A percentile compares a stretch with the other conserved stretches of the same genome.
phyloP scores from a whole-genome alignment of 768 basidiomycete species.

The Leccinum incarnatum region DNA sequence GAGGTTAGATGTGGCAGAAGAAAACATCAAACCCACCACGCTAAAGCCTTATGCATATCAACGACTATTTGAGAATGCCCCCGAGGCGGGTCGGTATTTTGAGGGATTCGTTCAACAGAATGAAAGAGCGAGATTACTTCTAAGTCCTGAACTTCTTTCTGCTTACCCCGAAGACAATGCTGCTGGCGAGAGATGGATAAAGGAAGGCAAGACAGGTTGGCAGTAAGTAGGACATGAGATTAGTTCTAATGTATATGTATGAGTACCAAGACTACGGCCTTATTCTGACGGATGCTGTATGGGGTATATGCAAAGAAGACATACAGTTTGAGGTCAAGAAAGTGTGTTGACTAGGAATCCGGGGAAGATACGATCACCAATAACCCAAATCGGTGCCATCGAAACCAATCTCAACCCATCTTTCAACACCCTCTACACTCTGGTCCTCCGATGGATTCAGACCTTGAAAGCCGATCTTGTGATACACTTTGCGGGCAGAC shows the following conservation, averaged over 20 bases:
- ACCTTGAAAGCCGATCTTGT: slow-evolving; percentile 64
- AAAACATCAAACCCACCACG: slow-evolving; percentile 29
- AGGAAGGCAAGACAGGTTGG: slow-evolving; percentile 12
- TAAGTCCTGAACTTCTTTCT: slow-evolving; percentile 40
- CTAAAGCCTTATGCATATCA: slow-evolving; percentile 17
- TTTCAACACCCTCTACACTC: slow-evolving; percentile 42
- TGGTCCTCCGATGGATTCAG: slow-evolving; percentile 31
- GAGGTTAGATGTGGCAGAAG: slow-evolving; percentile 36
- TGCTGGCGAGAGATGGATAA: slow-evolving; percentile 36
- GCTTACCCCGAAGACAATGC: slow-evolving; percentile 49
- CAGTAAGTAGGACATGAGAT: not conserved
- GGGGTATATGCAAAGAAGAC: not conserved
- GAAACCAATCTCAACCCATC: slow-evolving; percentile 68
- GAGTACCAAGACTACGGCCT: slow-evolving; percentile 1
- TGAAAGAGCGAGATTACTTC: slow-evolving; percentile 37
- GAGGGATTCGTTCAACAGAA: slow-evolving; percentile 29
- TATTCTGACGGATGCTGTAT: not conserved
- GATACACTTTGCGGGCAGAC: slow-evolving; percentile 57
- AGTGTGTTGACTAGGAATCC: not conserved
- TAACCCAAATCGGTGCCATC: slow-evolving; percentile 52
- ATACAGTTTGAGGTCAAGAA: not conserved
- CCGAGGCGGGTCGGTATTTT: slow-evolving; percentile 36
- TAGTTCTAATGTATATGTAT: slow-evolving; percentile 1
- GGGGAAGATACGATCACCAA: slow-evolving; percentile 49
- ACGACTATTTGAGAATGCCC: slow-evolving; percentile 25